phyloP scores from a whole-genome alignment of 192 early-diverging fungal species.

The Piromyces sp. region DNA sequence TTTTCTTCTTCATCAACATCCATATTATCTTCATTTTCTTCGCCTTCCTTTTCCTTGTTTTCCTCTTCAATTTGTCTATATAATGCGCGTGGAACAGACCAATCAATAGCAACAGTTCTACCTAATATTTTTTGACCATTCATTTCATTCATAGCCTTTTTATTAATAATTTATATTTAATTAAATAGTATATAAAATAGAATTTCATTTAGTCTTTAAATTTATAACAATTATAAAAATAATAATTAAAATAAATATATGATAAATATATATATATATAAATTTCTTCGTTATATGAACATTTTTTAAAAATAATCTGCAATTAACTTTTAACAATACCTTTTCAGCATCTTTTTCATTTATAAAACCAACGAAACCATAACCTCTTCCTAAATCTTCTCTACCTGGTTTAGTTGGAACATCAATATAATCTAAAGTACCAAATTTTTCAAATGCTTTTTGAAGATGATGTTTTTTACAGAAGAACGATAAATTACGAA shows the following conservation, averaged over 20 bases:
- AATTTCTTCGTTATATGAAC: too few relatives aligned
- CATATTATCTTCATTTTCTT: constrained; percentile 17
- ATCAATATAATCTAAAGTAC: constrained; percentile 48
- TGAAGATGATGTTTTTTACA: constrained; percentile 25
- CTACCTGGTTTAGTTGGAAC: constrained; percentile 50
- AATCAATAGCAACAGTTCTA: constrained; percentile 65
- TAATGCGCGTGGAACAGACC: constrained; percentile 36
- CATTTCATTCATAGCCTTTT: constrained; percentile 40
- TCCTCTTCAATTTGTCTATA: background rate
- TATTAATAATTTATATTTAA: background rate
- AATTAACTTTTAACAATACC: too few relatives aligned
- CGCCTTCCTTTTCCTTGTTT: constrained; percentile 24
- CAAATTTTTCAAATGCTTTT: constrained; percentile 42
- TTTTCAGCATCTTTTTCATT: constrained; percentile 48
- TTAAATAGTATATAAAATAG: too few relatives aligned
- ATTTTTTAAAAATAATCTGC: too few relatives aligned
- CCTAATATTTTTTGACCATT: constrained; percentile 53
- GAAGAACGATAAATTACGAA: constrained; percentile 73
- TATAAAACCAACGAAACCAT: constrained; percentile 79
- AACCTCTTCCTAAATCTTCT: constrained; percentile 62
- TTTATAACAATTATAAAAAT: too few relatives aligned
- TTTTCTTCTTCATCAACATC: constrained; percentile 15
- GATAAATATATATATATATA: too few relatives aligned
- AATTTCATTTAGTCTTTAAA: too few relatives aligned
- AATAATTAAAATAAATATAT: too few relatives aligned